These are phyloP conservation scores for Rhipidocladum racemiflorum DNA, from an alignment of 176 grass and related monocot species.

Conservation along the genomic window DNA sequence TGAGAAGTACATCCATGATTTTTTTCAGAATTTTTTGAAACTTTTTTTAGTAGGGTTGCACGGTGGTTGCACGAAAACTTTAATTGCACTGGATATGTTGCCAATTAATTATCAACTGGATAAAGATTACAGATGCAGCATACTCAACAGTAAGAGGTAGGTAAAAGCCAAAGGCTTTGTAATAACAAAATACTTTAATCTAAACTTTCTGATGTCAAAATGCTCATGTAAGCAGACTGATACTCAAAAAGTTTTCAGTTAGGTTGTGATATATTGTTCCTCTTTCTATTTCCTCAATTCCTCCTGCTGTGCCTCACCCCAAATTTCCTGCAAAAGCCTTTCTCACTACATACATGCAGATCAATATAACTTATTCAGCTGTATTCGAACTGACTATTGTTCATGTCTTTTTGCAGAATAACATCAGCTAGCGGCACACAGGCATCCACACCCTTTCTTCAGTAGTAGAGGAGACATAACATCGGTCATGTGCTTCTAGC, in stretches of 20 bases:
- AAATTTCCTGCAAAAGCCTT: not conserved
- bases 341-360: not conserved
- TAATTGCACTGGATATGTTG: no score
- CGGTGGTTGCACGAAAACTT: no score
- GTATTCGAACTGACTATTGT: constrained; percentile 7
- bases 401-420: constrained; percentile 31
- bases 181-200: not conserved
- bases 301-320: not conserved
- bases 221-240: not conserved
- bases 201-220: not conserved
- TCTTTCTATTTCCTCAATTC: not conserved
- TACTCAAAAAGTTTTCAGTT: not conserved
- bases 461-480: constrained; percentile 13
- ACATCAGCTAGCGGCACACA: not conserved
- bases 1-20: no score
- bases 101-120: not conserved
- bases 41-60: no score
- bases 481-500: not conserved
- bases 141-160: not conserved
- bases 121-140: not conserved
- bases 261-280: not conserved
- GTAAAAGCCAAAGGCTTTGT: not conserved
- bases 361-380: not conserved
- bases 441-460: not conserved
- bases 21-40: no score